A percentile compares a stretch with the other conserved stretches of the same genome.
These are phyloP conservation scores for Penicillium expansum DNA, from an alignment of 2,329 filamentous ascomycete genomes.

Conservation along the genomic window DNA sequence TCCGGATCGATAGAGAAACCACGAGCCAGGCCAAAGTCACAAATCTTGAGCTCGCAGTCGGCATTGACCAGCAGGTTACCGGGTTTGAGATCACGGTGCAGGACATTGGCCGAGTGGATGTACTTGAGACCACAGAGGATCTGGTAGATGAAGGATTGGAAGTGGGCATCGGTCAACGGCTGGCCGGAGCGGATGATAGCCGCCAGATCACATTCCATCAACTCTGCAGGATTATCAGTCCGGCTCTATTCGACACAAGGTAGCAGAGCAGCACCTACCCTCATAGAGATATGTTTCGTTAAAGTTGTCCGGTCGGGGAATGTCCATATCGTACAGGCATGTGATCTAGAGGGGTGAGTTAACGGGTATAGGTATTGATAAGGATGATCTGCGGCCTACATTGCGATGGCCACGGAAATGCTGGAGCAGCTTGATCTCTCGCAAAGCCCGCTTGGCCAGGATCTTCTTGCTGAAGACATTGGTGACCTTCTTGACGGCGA, in stretches of 20 bases:
- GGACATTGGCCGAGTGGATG: constrained; percentile 96
- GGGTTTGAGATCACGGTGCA: constrained; percentile 95
- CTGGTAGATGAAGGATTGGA: constrained; percentile 99
- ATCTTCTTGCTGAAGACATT: constrained; percentile 99
- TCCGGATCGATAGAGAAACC: constrained; percentile 97
- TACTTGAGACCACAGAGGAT: constrained; percentile 98
- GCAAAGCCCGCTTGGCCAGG: constrained; percentile 91
- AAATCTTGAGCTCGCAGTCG: constrained; percentile 99
- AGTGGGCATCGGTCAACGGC: constrained; percentile 95
- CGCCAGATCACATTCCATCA: constrained; percentile 98
- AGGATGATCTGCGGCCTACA: constrained; percentile 50
- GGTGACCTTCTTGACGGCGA: constrained; percentile 99
- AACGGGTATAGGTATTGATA: constrained; percentile 29
- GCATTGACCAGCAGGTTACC: constrained; percentile 97
- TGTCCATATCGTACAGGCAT: constrained; percentile 99
- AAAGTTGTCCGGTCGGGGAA: constrained; percentile 94
- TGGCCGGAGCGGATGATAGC: constrained; percentile 98
- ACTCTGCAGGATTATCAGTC: constrained; percentile 56
- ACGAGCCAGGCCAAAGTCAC: constrained; percentile 93
- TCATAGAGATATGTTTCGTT: constrained; percentile 99
- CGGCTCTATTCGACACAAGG: not conserved
- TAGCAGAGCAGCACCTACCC: constrained; percentile 55
- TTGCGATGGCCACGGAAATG: constrained; percentile 92
- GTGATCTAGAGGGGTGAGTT: constrained; percentile 68
- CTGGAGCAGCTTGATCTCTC: constrained; percentile 97